Percentiles rank a stretch among this genome's conserved stretches.
phyloP scores from a whole-genome alignment of 1,284 basidiomycete genomes.

The Chalciporus sp. region DNA sequence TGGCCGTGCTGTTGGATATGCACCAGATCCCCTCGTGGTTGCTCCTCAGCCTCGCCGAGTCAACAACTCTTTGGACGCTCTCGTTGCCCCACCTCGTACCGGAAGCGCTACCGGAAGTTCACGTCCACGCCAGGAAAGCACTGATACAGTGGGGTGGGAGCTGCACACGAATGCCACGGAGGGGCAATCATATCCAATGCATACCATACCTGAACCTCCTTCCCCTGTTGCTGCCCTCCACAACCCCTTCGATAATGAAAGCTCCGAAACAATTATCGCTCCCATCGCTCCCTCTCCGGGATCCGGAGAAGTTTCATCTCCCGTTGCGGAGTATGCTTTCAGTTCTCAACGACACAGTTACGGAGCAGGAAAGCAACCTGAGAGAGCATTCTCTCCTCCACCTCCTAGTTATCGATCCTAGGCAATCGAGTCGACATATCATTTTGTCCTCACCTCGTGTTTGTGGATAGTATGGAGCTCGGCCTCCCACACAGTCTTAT shows the following conservation, averaged over 20 bases:
- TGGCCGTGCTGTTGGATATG: conserved; percentile 39
- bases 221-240: conserved; percentile 9
- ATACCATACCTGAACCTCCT: conserved; percentile 20
- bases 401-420: conserved; percentile 26
- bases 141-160: conserved; percentile 32
- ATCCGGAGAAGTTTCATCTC: conserved; percentile 9
- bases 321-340: conserved; percentile 26
- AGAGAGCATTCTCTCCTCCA: conserved; percentile 18
- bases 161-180: conserved; percentile 27
- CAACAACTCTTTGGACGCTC: conserved; percentile 11
- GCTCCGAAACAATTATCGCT: conserved; percentile 19
- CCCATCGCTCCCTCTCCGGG: conserved; percentile 14
- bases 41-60: conserved; percentile 43
- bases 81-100: conserved; percentile 15
- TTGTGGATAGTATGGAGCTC: not conserved
- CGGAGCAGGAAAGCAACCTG: conserved; percentile 6
- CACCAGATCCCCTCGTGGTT: conserved; percentile 36
- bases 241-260: conserved; percentile 27
- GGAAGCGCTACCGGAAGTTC: conserved; percentile 12
- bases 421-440: not conserved
- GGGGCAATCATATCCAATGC: conserved; percentile 29
- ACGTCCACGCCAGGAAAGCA: conserved; percentile 25
- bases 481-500: no score
- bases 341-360: conserved; percentile 28
- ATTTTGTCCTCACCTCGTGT: not conserved